Evolutionary conservation across 2,329 filamentous ascomycete genomes (phyloP), one percentile per base, ranked within the genome.

Genomic region (Neonectria sp.): DNA sequence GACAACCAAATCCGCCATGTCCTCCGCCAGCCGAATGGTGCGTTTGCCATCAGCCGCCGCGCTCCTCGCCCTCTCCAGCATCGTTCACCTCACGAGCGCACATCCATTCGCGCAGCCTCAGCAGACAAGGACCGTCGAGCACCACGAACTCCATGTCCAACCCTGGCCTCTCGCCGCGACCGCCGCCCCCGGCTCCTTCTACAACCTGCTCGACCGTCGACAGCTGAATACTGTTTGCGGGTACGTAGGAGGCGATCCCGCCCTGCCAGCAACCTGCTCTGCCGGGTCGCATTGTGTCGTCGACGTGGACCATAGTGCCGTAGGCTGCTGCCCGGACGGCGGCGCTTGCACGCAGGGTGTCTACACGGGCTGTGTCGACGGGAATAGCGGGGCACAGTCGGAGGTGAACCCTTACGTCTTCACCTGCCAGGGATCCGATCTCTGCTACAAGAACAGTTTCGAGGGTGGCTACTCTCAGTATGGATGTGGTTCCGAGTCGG

Each of bases 211-310:
- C 6, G 73, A 76, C 27, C 82, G 81, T 52, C 82, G 84, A 45
- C 82, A 86, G 66, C 74, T 80, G 59, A 88, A 88, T 77, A 90
- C 88, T 17, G 75, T 90, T 63, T 90, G 88, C 71, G 88, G 88
- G 48, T 90, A 85, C 77, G 82, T 90, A 73, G 85, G 84, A 67
- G 88, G 87, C 25, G 77, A 89, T 69, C 76, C 83, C 1, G 77
- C 79, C 27, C 77, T 89, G 33, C 86, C 88, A 3, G 88, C 88
- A 45, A 90, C 88, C 43, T 90, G 88, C 74, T 84, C 82, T 31
- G 82, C 84, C 0, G 88, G 88, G 37, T 89, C 87, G 43, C 87
- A 90, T 76, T 90, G 88, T 74, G 88, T 87, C 27, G 79, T 87
- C 49, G 87, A 89, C 68, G 77, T 80, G 24, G 79, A 80, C 21